Base-by-base conservation (phyloP, 1,284 basidiomycete species). In the Tilletiopsis washingtonensis region DNA sequence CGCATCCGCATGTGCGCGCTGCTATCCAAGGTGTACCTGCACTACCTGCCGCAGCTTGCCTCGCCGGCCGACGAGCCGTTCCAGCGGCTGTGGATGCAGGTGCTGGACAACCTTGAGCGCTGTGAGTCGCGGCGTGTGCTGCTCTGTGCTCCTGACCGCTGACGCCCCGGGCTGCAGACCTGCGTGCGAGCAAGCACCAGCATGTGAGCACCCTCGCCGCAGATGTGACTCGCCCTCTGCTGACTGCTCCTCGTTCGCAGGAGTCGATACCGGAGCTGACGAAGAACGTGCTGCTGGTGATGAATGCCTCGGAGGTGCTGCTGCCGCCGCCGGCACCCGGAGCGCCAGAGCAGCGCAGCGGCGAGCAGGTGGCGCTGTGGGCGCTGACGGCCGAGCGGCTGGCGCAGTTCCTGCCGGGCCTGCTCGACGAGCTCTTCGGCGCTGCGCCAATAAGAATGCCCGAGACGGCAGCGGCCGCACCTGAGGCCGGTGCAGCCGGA, bases 281-380 rank as follows among this genome's bases (percentile, higher is more conserved):
- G 61, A 98, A 98, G 77, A 98, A 98, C 72, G 87, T 96, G 27
- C 76, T 98, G 21, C 80, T 98, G 45, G 94, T 98, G 40, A 93
- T 98, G 90, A 84, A 91, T 67, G 86, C 89, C 1, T 84, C 84
- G 0, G 80, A 81, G 3, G 82, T 93, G 48, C 80, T 97, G 19
- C 79, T 89, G 3, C 85, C 86, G 1, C 84, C 86, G 6, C 48
- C 56, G 7, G 23, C 41, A 15, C 37, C 49, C 7, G 6, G 17
- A 6, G 19, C 40, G 14, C 5, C 49, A 3, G 3, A 21, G 3
- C 45, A 27, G 43, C 45, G 37, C 32, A 40, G 37, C 6, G 23
- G n/a, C 27, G 14, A 43, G 15, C 57, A 61, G 43, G 46, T 40
- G 19, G 44, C 46, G 20, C 42, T 67, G 42, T 67, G 62, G 39